Conservation (phyloP, 306 rosid genomes). For the Luffa aegyptiaca region DNA sequence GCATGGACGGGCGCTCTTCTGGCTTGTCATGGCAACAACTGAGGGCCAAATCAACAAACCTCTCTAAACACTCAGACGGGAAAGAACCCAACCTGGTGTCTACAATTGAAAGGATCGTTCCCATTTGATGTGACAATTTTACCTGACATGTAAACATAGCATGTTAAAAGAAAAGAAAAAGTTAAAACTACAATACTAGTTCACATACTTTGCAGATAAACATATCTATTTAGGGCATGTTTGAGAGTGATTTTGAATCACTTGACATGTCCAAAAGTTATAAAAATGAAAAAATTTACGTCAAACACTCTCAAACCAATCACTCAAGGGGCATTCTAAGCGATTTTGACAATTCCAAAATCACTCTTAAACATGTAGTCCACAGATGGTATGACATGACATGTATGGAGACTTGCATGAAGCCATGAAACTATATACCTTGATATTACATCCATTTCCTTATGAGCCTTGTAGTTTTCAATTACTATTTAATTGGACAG, state of each 20-base stretch:
- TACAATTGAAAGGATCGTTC: conserved; percentile 49
- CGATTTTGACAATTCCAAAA: no score
- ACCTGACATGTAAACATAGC: conserved; percentile 32
- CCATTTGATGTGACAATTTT: conserved; percentile 52
- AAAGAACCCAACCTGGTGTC: conserved; percentile 75
- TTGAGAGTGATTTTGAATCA: no score
- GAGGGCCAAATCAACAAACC: conserved; percentile 49
- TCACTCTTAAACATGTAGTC: no score
- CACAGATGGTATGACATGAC: neutral
- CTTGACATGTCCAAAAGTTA: no score
- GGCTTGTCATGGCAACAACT: conserved; percentile 66
- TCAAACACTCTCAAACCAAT: no score
- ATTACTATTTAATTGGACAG: neutral
- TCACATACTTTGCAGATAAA: neutral
- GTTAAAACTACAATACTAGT: neutral
- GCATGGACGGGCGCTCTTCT: conserved; percentile 69
- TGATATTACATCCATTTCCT: neutral
- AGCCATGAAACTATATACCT: neutral
- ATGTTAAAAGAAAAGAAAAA: neutral
- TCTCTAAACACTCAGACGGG: conserved; percentile 61
- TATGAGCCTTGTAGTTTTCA: neutral
- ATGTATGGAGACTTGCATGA: neutral
- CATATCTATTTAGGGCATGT: no score
- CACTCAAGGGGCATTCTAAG: no score
- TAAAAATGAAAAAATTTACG: no score